Evolutionary conservation across 2,329 filamentous ascomycete species (phyloP).

Genomic region (Fusarium miscanthi): DNA sequence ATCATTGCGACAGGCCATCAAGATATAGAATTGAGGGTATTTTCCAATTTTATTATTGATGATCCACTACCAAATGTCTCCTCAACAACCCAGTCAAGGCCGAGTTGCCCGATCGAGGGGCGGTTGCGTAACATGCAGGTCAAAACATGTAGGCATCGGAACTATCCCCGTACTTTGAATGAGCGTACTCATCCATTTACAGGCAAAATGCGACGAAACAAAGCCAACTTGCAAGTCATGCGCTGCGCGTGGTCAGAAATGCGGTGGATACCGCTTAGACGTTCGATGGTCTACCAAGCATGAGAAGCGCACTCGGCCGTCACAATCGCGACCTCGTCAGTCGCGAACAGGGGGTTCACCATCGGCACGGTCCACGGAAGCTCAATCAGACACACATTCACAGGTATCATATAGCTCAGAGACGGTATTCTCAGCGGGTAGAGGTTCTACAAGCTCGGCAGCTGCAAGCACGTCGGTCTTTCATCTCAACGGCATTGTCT

Average conservation of each 20-base stretch:
- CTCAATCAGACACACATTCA: not conserved
- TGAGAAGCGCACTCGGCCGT: not conserved
- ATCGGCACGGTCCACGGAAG: not conserved
- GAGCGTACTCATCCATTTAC: not conserved
- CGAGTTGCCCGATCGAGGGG: not conserved
- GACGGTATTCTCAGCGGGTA: not conserved
- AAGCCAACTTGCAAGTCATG: not conserved
- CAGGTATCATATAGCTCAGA: not conserved
- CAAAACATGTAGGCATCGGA: not conserved
- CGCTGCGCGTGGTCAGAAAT: not conserved
- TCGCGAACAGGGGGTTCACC: not conserved
- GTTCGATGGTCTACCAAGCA: not conserved
- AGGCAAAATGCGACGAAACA: not conserved
- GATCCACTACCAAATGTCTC: not conserved
- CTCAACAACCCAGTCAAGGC: not conserved
- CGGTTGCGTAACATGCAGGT: constrained; percentile 1
- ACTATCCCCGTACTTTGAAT: not conserved
- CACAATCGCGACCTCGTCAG: not conserved
- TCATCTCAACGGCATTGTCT: not conserved
- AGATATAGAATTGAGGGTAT: fast-evolving
- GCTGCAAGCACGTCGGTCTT: not conserved
- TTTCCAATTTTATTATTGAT: fast-evolving
- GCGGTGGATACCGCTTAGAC: not conserved
- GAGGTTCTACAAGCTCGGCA: not conserved
- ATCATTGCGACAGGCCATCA: fast-evolving